Evolutionary conservation across 1,139 yeast species (phyloP).

Genomic region (Kurtzmaniella natalensis): DNA sequence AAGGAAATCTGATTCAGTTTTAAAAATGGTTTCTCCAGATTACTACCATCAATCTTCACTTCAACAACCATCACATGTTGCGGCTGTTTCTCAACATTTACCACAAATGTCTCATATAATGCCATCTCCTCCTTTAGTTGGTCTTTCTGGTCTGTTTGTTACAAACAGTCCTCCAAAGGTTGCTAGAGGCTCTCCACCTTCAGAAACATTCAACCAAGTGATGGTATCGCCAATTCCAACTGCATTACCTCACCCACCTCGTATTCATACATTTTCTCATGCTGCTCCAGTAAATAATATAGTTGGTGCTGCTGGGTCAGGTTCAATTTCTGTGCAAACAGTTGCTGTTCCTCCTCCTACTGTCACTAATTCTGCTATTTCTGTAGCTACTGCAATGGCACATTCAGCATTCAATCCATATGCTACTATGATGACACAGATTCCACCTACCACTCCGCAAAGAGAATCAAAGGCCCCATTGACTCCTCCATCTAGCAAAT

Average conservation of each 20-base stretch:
- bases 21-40: constrained; percentile 3
- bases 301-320: no score
- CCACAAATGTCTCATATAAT: constrained; percentile 2
- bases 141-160: constrained; percentile 1
- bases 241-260: constrained; percentile 5
- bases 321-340: no score
- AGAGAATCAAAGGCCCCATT: constrained; percentile 34
- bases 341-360: constrained; percentile 13
- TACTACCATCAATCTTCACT: background rate
- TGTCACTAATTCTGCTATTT: constrained; percentile 6
- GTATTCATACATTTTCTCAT: constrained; percentile 2
- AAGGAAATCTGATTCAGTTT: constrained; percentile 3
- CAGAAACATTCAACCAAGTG: no score
- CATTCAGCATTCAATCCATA: constrained; percentile 10
- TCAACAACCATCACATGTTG: constrained; percentile 1
- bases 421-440: constrained; percentile 9
- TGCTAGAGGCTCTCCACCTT: no score
- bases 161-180: background rate
- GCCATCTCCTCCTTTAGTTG: constrained; percentile 4
- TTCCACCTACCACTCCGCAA: constrained; percentile 13
- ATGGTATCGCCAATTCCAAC: constrained; percentile 3
- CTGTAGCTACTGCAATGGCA: background rate
- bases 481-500: constrained; percentile 39
- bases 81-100: constrained; percentile 1
- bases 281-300: no score